phyloP scores from a whole-genome alignment of 108 stramenopile genomes.

The Skeletonema potamos region DNA sequence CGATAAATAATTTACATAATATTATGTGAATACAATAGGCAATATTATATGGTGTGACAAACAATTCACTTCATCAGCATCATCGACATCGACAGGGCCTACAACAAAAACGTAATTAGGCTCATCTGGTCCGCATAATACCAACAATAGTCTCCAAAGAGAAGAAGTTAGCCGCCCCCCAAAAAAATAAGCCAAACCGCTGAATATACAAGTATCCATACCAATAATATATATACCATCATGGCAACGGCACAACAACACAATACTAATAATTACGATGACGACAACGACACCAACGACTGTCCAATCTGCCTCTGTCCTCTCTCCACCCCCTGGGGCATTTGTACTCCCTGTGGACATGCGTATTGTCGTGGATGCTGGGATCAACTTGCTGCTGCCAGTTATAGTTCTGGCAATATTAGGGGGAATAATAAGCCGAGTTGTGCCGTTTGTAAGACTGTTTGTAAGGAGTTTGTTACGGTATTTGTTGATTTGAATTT shows the following conservation, averaged over 20 bases:
- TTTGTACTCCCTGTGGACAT: constrained; percentile 12
- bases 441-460: constrained; percentile 31
- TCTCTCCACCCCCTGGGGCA: constrained; percentile 16
- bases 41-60: too few species aligned
- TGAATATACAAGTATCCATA: too few species aligned
- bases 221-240: not conserved
- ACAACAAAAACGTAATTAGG: too few species aligned
- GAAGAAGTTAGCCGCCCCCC: too few species aligned
- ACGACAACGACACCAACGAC: constrained; percentile 1
- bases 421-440: not conserved
- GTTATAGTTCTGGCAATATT: not conserved
- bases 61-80: too few species aligned
- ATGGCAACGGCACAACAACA: not conserved
- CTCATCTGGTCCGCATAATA: too few species aligned
- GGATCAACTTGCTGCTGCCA: constrained; percentile 13
- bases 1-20: too few species aligned
- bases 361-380: constrained; percentile 23
- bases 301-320: constrained; percentile 33
- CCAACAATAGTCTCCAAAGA: too few species aligned
- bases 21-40: too few species aligned
- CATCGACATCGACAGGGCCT: too few species aligned
- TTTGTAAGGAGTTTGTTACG: constrained; percentile 6
- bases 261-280: not conserved
- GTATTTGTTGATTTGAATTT: constrained; percentile 32
- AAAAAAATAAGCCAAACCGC: too few species aligned